Evolutionary conservation across 2,329 filamentous ascomycete species (phyloP).

Genomic region (Pyricularia grisea): DNA sequence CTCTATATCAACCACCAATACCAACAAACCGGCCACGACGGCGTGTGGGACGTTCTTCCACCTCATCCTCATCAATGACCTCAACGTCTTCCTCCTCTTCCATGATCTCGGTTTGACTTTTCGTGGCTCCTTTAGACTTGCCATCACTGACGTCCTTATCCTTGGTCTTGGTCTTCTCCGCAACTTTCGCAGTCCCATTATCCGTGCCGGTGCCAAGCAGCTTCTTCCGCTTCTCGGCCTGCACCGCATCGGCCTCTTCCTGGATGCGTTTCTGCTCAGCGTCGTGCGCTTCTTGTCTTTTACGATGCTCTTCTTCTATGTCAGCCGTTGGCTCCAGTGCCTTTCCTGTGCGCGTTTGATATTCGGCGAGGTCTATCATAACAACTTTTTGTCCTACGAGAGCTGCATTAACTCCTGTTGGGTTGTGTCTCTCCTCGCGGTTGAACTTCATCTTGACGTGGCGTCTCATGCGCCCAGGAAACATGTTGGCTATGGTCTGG

Average conservation of each 20-base stretch:
- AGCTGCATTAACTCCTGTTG: conserved; percentile 52
- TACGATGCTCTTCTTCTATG: conserved; percentile 43
- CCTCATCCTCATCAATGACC: not conserved
- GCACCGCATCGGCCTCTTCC: conserved; percentile 38
- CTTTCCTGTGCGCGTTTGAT: conserved; percentile 41
- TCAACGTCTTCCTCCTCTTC: not conserved
- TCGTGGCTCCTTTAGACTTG: not conserved
- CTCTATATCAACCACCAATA: not conserved
- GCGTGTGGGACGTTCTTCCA: not conserved
- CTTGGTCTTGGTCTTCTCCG: not conserved
- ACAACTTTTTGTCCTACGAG: conserved; percentile 51
- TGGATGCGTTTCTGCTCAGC: conserved; percentile 33
- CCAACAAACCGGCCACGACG: not conserved
- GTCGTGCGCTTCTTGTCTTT: conserved; percentile 32
- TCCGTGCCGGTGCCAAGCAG: conserved; percentile 24
- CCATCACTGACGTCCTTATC: not conserved
- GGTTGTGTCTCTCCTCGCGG: conserved; percentile 62
- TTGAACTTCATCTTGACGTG: conserved; percentile 78
- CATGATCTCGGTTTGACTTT: not conserved
- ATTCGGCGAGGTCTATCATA: conserved; percentile 51
- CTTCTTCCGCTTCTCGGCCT: conserved; percentile 37
- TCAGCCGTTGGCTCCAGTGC: conserved; percentile 46
- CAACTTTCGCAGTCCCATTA: not conserved
- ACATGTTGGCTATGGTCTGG: conserved; percentile 68
- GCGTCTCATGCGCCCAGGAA: conserved; percentile 59